Conservation (phyloP, 345 rosid genomes). For the Pistacia vera region DNA sequence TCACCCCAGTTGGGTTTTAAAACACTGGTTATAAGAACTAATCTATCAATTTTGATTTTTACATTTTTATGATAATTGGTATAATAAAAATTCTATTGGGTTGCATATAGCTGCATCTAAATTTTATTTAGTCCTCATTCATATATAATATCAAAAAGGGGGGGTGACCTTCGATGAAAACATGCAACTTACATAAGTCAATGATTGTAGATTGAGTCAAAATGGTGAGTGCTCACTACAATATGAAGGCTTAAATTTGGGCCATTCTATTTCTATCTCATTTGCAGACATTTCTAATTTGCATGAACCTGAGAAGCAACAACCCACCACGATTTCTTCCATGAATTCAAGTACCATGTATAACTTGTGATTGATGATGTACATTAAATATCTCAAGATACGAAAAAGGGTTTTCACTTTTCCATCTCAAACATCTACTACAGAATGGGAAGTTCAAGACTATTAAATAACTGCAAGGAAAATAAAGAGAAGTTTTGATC, state of each 20-base stretch:
- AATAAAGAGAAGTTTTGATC: background rate
- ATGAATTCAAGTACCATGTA: background rate
- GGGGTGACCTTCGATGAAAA: background rate
- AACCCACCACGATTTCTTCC: background rate
- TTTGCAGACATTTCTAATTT: background rate
- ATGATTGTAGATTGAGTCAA: background rate
- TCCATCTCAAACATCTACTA: background rate
- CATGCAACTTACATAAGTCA: background rate
- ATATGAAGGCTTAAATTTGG: background rate
- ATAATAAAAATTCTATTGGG: too few relatives aligned
- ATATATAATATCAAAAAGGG: too few relatives aligned
- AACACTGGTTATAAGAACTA: too few relatives aligned
- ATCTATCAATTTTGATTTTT: too few relatives aligned
- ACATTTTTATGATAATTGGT: too few relatives aligned
- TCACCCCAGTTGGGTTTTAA: too few relatives aligned
- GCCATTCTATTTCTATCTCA: background rate
- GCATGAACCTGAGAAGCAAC: background rate
- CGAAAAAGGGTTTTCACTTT: too few relatives aligned
- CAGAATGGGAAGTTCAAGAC: background rate
- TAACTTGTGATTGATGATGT: background rate
- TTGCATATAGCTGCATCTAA: too few relatives aligned
- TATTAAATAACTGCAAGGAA: background rate
- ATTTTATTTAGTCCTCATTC: too few relatives aligned
- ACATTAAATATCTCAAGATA: background rate
- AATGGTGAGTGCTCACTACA: background rate